Conservation (phyloP, 1,284 basidiomycete genomes). For the Volvariella volvacea region DNA sequence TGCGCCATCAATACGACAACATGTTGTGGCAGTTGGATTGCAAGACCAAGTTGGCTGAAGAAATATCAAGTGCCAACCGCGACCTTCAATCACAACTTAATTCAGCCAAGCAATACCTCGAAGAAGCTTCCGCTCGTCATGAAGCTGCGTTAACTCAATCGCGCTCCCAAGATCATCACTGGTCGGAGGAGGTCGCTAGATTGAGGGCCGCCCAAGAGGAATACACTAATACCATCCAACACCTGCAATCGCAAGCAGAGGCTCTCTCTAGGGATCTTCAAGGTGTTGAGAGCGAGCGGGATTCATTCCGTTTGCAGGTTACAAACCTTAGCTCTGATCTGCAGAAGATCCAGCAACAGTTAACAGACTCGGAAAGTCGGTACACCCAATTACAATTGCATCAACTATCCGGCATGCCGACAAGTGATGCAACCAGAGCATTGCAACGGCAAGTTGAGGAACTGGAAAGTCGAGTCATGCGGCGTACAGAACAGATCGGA, state of each 20-base stretch:
- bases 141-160: constrained; percentile 26
- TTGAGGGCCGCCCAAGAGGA: too few relatives aligned
- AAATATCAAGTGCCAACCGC: constrained; percentile 14
- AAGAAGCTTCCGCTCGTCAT: constrained; percentile 26
- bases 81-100: constrained; percentile 25
- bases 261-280: constrained; percentile 38
- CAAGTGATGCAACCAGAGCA: constrained; percentile 43
- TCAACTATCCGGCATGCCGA: constrained; percentile 55
- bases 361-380: constrained; percentile 47
- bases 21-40: background rate
- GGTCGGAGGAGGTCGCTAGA: constrained; percentile 18
- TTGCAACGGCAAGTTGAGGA: constrained; percentile 58
- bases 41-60: background rate
- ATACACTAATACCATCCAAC: constrained; percentile 26
- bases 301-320: constrained; percentile 54
- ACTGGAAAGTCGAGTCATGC: constrained; percentile 51
- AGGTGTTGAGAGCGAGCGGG: constrained; percentile 52
- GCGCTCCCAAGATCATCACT: constrained; percentile 20
- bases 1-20: background rate
- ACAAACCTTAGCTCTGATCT: constrained; percentile 58
- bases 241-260: constrained; percentile 31
- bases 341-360: constrained; percentile 39
- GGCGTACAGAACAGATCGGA: constrained; percentile 63
- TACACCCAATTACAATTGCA: constrained; percentile 55
- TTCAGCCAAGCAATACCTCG: constrained; percentile 18